These are phyloP conservation scores for Cryphonectria parasitica DNA, from an alignment of 2,329 filamentous ascomycete species.

Conservation along the genomic window DNA sequence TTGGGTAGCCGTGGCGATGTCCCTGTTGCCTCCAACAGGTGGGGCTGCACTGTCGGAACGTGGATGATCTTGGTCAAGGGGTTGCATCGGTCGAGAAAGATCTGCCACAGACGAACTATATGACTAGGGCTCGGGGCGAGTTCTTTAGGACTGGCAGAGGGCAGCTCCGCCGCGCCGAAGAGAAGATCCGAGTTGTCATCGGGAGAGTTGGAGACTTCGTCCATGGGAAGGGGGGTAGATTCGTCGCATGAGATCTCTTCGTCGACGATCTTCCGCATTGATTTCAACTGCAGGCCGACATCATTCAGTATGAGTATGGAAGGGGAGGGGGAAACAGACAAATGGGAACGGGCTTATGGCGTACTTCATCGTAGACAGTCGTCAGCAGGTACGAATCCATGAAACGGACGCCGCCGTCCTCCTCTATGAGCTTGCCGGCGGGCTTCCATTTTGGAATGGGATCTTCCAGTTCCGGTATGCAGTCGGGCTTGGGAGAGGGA, in stretches of 20 bases:
- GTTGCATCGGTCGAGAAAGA: conserved; percentile 75
- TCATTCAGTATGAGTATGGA: conserved; percentile 27
- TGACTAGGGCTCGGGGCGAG: conserved; percentile 69
- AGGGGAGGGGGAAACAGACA: not conserved
- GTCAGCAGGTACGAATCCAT: conserved; percentile 61
- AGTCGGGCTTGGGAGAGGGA: conserved; percentile 22
- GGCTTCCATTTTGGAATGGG: conserved; percentile 46
- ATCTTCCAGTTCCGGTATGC: conserved; percentile 38
- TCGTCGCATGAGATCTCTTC: conserved; percentile 44
- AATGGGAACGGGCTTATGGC: not conserved
- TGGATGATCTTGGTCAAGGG: conserved; percentile 75
- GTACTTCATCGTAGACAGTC: conserved; percentile 60
- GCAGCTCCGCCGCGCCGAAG: conserved; percentile 45
- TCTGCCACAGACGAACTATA: conserved; percentile 74
- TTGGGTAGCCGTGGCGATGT: conserved; percentile 59
- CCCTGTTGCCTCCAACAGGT: conserved; percentile 65
- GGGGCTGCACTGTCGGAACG: conserved; percentile 68
- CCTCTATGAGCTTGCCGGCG: conserved; percentile 57
- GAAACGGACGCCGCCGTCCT: conserved; percentile 59
- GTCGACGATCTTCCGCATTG: conserved; percentile 63
- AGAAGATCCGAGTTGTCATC: conserved; percentile 58
- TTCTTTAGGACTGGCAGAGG: conserved; percentile 46
- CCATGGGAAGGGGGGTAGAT: conserved; percentile 22
- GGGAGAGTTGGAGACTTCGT: conserved; percentile 39
- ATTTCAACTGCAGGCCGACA: conserved; percentile 49